phyloP scores from a whole-genome alignment of 352 stramenopile species.

The Blastocystis sp. region DNA sequence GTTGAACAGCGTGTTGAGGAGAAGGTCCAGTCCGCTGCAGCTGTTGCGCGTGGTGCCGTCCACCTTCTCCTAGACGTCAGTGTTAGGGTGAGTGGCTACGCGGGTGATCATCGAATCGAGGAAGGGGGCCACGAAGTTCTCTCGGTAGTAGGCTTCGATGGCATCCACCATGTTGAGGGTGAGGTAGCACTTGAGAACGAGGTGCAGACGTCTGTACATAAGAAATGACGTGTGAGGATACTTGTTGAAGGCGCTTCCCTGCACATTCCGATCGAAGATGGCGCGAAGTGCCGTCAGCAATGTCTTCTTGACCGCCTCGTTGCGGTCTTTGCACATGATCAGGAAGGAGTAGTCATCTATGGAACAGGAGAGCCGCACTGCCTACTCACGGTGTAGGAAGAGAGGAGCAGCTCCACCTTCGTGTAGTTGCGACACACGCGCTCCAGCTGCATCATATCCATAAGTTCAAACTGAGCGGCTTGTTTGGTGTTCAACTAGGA shows the following conservation, averaged over 20 bases:
- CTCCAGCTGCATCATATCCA: slow-evolving; percentile 31
- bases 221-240: background rate
- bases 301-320: slow-evolving; percentile 7
- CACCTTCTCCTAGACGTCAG: slow-evolving; percentile 24
- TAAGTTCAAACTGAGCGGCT: slow-evolving; percentile 22
- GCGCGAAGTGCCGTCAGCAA: background rate
- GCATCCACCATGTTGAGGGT: slow-evolving; percentile 41
- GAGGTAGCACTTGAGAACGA: slow-evolving; percentile 49
- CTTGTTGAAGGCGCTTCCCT: slow-evolving; percentile 32
- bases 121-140: slow-evolving; percentile 56
- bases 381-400: slow-evolving; percentile 2
- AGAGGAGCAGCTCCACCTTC: background rate
- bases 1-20: slow-evolving; percentile 21
- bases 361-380: background rate
- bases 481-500: slow-evolving; percentile 18
- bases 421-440: slow-evolving; percentile 1
- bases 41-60: slow-evolving; percentile 54
- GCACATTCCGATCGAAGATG: slow-evolving; percentile 49
- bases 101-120: slow-evolving; percentile 57
- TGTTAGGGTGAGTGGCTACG: background rate
- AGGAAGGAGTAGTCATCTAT: slow-evolving; percentile 37
- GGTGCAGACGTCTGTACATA: background rate
- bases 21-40: slow-evolving; percentile 17
- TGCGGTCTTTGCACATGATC: slow-evolving; percentile 60
- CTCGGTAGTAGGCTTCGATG: slow-evolving; percentile 44